Conservation (phyloP, 805 yeast species). For the Ogataea ramenticola region DNA sequence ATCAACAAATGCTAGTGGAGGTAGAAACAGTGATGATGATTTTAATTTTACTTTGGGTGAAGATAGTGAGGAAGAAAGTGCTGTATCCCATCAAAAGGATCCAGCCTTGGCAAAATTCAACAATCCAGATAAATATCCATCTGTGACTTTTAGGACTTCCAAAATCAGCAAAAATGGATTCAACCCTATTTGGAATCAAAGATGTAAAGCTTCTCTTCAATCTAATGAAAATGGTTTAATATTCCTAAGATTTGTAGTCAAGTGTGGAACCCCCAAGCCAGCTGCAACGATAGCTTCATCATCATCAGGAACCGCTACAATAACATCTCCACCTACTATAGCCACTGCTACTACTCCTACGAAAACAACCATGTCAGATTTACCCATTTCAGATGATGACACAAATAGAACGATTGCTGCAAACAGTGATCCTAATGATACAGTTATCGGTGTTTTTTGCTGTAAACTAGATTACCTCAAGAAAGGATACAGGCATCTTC, state of each 20-base stretch:
- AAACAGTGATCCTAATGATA: conserved; percentile 10
- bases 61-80: not conserved
- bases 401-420: no score
- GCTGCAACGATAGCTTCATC: conserved; percentile 5
- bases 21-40: not conserved
- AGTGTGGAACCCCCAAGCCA: conserved; percentile 14
- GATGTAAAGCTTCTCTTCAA: conserved; percentile 33
- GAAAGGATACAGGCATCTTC: conserved; percentile 77
- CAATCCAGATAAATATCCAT: conserved; percentile 5
- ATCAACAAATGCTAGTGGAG: not conserved
- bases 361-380: not conserved
- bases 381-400: no score
- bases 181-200: conserved; percentile 76
- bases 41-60: not conserved
- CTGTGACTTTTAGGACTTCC: conserved; percentile 23
- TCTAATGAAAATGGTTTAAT: conserved; percentile 37
- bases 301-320: not conserved
- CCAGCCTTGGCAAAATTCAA: not conserved
- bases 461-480: conserved; percentile 56
- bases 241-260: conserved; percentile 49
- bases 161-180: conserved; percentile 65
- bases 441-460: conserved; percentile 50
- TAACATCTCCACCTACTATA: not conserved
- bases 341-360: conserved; percentile 1
- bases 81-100: not conserved